Base-by-base conservation (phyloP, 2,329 filamentous ascomycete genomes). In the Pseudogymnoascus verrucosus region DNA sequence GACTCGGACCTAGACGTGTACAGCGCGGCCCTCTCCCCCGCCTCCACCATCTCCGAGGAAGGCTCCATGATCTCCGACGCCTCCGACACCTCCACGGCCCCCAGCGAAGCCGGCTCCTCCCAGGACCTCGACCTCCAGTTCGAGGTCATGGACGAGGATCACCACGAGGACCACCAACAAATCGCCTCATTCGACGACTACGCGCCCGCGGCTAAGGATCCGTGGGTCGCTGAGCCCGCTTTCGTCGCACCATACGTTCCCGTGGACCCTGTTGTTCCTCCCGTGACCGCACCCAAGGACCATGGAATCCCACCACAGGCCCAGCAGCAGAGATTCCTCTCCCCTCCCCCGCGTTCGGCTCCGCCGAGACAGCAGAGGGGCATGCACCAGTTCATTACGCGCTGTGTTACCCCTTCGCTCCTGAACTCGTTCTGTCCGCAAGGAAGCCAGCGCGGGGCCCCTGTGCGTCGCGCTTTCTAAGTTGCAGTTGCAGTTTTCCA, bases 51-150 rank as follows among this genome's bases (percentile, higher is more conserved):
- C 34, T 84, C 82, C 6, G 81, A 85, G 68, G 80, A 82, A 67
- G 82, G 81, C 28, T 85, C 83, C 21, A 76, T 84, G 23, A 78
- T 78, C 19, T 84, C 82, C 16, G 68, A 70, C 31, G 39, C 60
- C 21, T 68, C 67, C 34, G 67, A 68, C 14, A 69, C 69, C 34
- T 69, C 68, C 59, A 69, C 69, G 8, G 67, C 69, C 14, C 59
- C 67, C 7, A 70, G 69, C 21, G 68, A 69, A 37, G 44, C 47
- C 23, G 64, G 64, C 26, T 67, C 66, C 8, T 67, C 68, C 21
- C 62, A 64, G 26, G 64, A 68, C 60, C 68, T 64, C 23, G 65
- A 63, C 40, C 66, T 65, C 44, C 64, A 68, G 19, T 64, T 37
- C 37, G 36, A 10, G 47, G 28, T 40, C 26, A 64, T 64, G 61